These are phyloP conservation scores for Lyophyllum decastes DNA, from an alignment of 768 basidiomycete species.

Conservation along the genomic window DNA sequence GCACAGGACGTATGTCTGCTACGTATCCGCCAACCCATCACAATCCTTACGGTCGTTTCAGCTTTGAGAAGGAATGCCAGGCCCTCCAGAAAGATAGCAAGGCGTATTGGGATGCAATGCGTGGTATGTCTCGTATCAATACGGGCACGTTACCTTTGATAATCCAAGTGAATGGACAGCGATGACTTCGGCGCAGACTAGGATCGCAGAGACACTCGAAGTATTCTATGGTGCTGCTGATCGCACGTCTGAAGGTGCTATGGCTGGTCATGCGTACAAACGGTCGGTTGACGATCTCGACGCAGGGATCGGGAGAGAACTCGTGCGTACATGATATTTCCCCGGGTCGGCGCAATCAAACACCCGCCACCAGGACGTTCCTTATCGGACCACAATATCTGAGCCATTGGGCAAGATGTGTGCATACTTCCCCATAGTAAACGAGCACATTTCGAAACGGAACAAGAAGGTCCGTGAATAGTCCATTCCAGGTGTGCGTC, in stretches of 20 bases:
- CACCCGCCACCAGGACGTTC: slow-evolving; percentile 68
- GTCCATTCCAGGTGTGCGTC: not conserved
- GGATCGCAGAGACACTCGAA: slow-evolving; percentile 92
- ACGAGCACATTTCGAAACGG: slow-evolving; percentile 91
- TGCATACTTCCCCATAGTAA: slow-evolving; percentile 90
- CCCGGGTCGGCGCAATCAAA: not conserved
- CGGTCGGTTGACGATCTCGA: slow-evolving; percentile 94
- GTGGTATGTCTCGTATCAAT: slow-evolving; percentile 51
- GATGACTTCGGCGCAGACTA: slow-evolving; percentile 91
- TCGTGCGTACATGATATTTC: slow-evolving; percentile 50
- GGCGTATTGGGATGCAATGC: slow-evolving; percentile 92
- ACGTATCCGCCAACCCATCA: not conserved
- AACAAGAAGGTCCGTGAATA: slow-evolving; percentile 81
- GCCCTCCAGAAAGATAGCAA: slow-evolving; percentile 95
- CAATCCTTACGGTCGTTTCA: slow-evolving; percentile 31
- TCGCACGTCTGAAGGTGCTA: slow-evolving; percentile 85
- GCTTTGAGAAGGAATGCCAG: slow-evolving; percentile 96
- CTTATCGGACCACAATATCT: slow-evolving; percentile 91
- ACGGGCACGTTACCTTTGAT: not conserved
- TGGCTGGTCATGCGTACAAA: slow-evolving; percentile 97
- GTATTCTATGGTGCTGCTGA: slow-evolving; percentile 89
- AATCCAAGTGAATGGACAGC: slow-evolving; percentile 46
- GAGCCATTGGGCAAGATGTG: slow-evolving; percentile 98
- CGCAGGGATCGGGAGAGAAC: slow-evolving; percentile 75
- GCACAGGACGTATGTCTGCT: slow-evolving; percentile 73